phyloP scores from a whole-genome alignment of 306 rosid genomes.

The Carpinus fangiana region DNA sequence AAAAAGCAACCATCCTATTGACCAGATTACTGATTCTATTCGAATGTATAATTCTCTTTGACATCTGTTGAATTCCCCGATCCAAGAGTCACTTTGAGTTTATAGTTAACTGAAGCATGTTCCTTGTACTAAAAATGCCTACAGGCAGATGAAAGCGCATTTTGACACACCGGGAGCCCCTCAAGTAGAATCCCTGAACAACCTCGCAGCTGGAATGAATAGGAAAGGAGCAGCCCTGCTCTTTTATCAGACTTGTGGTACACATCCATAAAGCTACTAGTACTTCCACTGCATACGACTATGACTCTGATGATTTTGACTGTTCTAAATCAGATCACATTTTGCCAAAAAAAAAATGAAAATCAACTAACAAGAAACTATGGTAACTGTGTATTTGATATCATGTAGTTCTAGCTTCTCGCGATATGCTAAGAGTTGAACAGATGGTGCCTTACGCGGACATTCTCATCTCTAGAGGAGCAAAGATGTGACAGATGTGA shows the following conservation, averaged over 20 bases:
- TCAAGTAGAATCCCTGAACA: constrained; percentile 60
- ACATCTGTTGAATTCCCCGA: constrained; percentile 3
- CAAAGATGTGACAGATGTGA: constrained; percentile 58
- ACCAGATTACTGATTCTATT: constrained; percentile 64
- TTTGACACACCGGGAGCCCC: constrained; percentile 70
- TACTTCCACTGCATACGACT: not conserved
- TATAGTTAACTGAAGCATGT: constrained; percentile 6
- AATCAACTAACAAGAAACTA: not conserved
- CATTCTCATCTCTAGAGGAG: constrained; percentile 68
- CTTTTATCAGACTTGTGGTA: constrained; percentile 86
- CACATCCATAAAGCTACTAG: not conserved
- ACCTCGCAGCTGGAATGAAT: constrained; percentile 64
- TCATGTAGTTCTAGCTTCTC: constrained; percentile 62
- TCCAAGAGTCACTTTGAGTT: constrained; percentile 2
- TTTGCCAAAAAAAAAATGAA: not conserved
- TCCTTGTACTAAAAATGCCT: constrained; percentile 18
- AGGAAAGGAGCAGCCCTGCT: constrained; percentile 66
- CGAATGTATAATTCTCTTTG: constrained; percentile 45
- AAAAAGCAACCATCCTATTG: constrained; percentile 37
- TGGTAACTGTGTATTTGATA: not conserved
- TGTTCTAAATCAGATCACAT: not conserved
- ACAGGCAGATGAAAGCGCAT: constrained; percentile 78
- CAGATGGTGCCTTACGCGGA: constrained; percentile 60
- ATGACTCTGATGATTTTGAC: not conserved
- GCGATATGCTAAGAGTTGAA: constrained; percentile 52